Evolutionary conservation across 2,329 filamentous ascomycete species (phyloP).

Genomic region (Colletotrichum trifolii): DNA sequence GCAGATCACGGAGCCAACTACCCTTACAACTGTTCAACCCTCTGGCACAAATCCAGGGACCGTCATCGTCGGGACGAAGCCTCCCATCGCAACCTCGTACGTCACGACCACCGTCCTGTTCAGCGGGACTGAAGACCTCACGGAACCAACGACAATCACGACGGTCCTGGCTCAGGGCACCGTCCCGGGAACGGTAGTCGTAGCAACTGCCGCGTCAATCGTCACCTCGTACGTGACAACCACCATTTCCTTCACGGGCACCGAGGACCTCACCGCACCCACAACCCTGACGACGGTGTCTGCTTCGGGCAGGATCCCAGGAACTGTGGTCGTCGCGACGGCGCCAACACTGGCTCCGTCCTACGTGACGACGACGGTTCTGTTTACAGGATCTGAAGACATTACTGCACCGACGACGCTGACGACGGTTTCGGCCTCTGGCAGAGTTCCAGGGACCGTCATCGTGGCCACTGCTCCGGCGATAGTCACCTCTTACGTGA

Average conservation of each 20-base stretch:
- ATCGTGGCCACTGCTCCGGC: conserved; percentile 13
- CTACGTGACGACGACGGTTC: conserved; percentile 23
- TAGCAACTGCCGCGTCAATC: not conserved
- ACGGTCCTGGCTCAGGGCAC: not conserved
- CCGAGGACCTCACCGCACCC: not conserved
- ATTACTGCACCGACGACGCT: conserved; percentile 5
- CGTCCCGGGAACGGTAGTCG: conserved; percentile 20
- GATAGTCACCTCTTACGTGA: not conserved
- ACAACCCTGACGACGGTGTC: conserved; percentile 6
- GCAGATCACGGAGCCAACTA: not conserved
- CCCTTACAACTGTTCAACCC: not conserved
- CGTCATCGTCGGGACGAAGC: not conserved
- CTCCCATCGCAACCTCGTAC: not conserved
- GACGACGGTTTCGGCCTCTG: conserved; percentile 18
- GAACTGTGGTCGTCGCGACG: conserved; percentile 19
- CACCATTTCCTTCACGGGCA: conserved; percentile 1
- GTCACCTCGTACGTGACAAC: conserved; percentile 6
- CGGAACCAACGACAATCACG: not conserved
- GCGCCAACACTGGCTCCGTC: not conserved
- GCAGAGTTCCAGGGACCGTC: not conserved
- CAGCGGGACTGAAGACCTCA: not conserved
- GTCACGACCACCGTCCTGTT: conserved; percentile 6
- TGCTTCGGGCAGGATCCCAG: conserved; percentile 16
- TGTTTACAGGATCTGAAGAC: not conserved
- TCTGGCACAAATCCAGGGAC: conserved; percentile 8